Base-by-base conservation (phyloP, 768 basidiomycete genomes). In the Tylopilus rubrobrunneus region DNA sequence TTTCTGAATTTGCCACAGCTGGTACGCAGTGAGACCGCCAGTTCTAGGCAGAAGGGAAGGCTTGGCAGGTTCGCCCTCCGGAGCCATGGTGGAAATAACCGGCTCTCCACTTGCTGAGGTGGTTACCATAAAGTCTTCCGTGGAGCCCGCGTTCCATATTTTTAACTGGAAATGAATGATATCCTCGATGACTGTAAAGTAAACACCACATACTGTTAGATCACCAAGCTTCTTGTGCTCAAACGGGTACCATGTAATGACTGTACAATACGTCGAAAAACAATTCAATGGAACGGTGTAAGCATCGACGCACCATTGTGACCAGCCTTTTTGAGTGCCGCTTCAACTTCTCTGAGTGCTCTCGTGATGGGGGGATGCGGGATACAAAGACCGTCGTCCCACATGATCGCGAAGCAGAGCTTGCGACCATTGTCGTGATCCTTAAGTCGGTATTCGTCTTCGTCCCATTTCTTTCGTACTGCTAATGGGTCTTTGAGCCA, bases 1-100 rank as follows among this genome's bases (percentile, higher is more conserved):
- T 60, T 78, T 82, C 25, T 87, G 85, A 8, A 82, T 41, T 60
- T 87, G 81, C 87, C 87, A 92, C 19, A 86, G 74, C 45, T 83
- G 73, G 60, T 80, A 86, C 0, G 86, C 82, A 1, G 79, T 76
- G 11, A 75, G 56, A 10, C 68, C 65, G 17, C 63, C 48, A 5
- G 56, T 53, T 28, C 57, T 52, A 1, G 72, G 65, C n/a, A 66
- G 62, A 54, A 71, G 74, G 34, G 56, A 44, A 3, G 40, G 40
- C 3, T 4, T 23, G 21, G 40, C 21, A 1, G 21, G 40, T 41
- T 67, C 67, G 2, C 56, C 58, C 5, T 72, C 65, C 9, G 70
- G 73, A 34, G 56, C 41, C 80, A 85, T 83, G 21, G 72, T 78
- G 3, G 64, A 55, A 23, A 86, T 72, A 28, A 80, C 46, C 4